phyloP scores from a whole-genome alignment of 2,329 filamentous ascomycete species.

The Coniochaeta hoffmannii region DNA sequence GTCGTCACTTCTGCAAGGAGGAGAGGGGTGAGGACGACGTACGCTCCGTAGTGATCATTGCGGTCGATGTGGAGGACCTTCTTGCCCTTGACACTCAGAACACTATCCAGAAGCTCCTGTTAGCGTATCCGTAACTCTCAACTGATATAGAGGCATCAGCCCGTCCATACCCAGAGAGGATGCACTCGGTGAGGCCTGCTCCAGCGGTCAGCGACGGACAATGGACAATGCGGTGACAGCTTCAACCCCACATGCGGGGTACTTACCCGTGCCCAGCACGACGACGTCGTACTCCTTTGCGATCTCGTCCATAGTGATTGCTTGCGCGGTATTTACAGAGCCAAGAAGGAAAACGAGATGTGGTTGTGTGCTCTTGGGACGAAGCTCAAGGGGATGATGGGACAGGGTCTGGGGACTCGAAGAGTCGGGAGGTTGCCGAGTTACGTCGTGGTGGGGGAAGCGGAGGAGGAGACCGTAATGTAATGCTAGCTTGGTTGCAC shows the following conservation, averaged over 20 bases:
- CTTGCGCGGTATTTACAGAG: not conserved
- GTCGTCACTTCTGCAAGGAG: conserved; percentile 12
- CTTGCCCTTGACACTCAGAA: conserved; percentile 96
- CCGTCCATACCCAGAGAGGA: conserved; percentile 76
- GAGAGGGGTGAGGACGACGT: conserved; percentile 29
- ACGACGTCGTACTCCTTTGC: conserved; percentile 98
- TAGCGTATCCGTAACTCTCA: not conserved
- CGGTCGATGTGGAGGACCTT: conserved; percentile 99
- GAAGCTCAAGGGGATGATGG: not conserved
- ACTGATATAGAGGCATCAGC: not conserved
- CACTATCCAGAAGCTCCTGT: conserved; percentile 42
- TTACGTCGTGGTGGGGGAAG: conserved; percentile 1
- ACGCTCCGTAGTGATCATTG: conserved; percentile 98
- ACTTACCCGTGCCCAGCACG: conserved; percentile 91
- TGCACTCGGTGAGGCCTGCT: conserved; percentile 92
- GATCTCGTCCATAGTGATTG: conserved; percentile 79
- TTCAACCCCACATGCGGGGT: conserved; percentile 18
- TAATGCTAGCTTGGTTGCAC: not conserved
- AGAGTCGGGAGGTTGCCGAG: not conserved
- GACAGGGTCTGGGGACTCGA: not conserved
- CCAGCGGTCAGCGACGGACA: conserved; percentile 11
- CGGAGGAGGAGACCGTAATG: not conserved
- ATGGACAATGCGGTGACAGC: too few species aligned
- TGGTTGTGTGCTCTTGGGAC: not conserved
- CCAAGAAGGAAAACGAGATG: not conserved